These are phyloP conservation scores for Mallotus japonicus DNA, from an alignment of 441 rosid genomes.

Conservation along the genomic window DNA sequence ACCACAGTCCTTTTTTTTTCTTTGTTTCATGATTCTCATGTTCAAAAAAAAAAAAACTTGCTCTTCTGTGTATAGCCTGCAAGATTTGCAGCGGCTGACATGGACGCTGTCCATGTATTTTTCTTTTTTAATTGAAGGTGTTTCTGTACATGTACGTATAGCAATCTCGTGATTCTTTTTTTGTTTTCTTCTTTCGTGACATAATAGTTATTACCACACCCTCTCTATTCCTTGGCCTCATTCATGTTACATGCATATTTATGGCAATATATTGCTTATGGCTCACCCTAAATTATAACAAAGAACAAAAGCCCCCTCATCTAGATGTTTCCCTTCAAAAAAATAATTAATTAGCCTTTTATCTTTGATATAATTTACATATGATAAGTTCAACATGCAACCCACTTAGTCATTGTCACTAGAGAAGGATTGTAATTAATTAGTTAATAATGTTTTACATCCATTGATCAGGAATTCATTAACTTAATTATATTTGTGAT, in stretches of 20 bases:
- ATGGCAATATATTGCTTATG: slow-evolving; percentile 28
- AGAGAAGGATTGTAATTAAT: background rate
- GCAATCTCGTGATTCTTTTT: slow-evolving; percentile 53
- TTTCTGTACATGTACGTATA: slow-evolving; percentile 25
- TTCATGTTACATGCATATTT: slow-evolving; percentile 36
- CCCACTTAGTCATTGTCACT: slow-evolving; percentile 15
- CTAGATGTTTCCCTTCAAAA: slow-evolving; percentile 23
- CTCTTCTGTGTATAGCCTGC: slow-evolving; percentile 28
- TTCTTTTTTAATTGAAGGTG: slow-evolving; percentile 4
- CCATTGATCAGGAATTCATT: slow-evolving; percentile 9
- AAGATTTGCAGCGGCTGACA: slow-evolving; percentile 53
- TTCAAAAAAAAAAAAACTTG: slow-evolving; percentile 10
- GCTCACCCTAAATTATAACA: background rate
- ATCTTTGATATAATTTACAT: slow-evolving; percentile 16
- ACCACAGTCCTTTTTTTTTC: background rate
- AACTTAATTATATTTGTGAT: slow-evolving; percentile 20
- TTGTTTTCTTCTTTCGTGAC: slow-evolving; percentile 32
- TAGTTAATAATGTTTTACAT: background rate
- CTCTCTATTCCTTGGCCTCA: slow-evolving; percentile 16
- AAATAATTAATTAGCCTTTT: background rate
- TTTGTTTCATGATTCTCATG: slow-evolving; percentile 18
- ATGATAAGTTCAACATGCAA: slow-evolving; percentile 4
- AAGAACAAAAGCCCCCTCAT: slow-evolving; percentile 1
- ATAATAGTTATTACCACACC: slow-evolving; percentile 12
- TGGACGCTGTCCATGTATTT: slow-evolving; percentile 35